These are phyloP conservation scores for Gomphus sp. DNA, from an alignment of 1,284 basidiomycete genomes.

Conservation along the genomic window DNA sequence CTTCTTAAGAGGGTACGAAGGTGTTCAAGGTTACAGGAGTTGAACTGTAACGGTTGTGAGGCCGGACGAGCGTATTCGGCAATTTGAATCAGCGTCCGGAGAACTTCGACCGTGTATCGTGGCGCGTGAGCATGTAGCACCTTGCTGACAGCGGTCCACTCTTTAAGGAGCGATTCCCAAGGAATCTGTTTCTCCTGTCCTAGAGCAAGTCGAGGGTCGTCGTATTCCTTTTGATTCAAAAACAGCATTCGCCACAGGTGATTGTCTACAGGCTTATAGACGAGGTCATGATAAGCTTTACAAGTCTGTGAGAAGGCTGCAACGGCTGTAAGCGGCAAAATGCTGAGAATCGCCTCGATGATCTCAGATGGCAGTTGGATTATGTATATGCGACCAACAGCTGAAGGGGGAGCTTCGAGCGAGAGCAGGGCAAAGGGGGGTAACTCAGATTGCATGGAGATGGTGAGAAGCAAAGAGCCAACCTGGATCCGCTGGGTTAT, in stretches of 20 bases:
- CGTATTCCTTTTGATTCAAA: conserved; percentile 21
- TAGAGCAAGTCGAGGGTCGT: conserved; percentile 5
- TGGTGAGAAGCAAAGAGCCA: not conserved
- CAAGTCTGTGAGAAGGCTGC: conserved; percentile 41
- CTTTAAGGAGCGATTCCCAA: conserved; percentile 5
- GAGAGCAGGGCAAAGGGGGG: not conserved
- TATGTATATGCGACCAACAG: not conserved
- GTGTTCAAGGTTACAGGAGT: conserved; percentile 39
- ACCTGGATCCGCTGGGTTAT: not conserved
- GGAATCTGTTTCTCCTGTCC: not conserved
- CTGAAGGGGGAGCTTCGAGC: not conserved
- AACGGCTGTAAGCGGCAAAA: conserved; percentile 48
- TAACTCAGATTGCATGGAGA: not conserved
- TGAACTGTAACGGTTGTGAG: not conserved
- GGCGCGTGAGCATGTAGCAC: not conserved
- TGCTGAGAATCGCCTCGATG: conserved; percentile 42
- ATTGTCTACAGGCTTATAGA: conserved; percentile 37
- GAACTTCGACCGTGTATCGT: not conserved
- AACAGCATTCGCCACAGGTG: conserved; percentile 56
- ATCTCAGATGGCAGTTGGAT: conserved; percentile 40
- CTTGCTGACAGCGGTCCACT: conserved; percentile 5
- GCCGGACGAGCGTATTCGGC: not conserved
- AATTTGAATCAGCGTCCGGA: not conserved
- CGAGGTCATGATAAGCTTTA: conserved; percentile 28
- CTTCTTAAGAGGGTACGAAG: conserved; percentile 19